Evolutionary conservation across 768 basidiomycete species (phyloP).

Genomic region (Hydnomerulius pinastri): DNA sequence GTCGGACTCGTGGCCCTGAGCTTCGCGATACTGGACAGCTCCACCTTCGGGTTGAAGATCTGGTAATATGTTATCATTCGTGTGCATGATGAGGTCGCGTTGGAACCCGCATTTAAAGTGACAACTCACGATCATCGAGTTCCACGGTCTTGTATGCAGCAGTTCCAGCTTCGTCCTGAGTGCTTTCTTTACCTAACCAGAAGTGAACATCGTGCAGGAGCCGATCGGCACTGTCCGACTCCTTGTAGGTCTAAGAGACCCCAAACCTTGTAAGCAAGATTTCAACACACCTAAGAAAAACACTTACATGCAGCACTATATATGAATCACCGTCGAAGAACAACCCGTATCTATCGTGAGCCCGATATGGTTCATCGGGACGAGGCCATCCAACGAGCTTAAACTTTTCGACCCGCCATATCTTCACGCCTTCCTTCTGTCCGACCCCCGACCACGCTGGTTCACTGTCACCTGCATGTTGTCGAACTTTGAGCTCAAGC

Average conservation of each 20-base stretch:
- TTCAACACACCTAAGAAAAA: neutral
- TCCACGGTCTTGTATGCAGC: constrained; percentile 71
- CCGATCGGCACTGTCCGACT: constrained; percentile 41
- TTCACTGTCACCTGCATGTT: constrained; percentile 53
- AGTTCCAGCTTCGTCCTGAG: constrained; percentile 60
- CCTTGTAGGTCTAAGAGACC: constrained; percentile 54
- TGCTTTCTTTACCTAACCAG: constrained; percentile 62
- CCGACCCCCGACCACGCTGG: constrained; percentile 54
- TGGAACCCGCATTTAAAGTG: no score
- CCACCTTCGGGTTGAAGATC: constrained; percentile 44
- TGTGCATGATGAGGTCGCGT: constrained; percentile 21
- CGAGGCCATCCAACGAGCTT: constrained; percentile 36
- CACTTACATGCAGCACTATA: constrained; percentile 58
- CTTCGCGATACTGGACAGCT: constrained; percentile 63
- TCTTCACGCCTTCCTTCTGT: constrained; percentile 43
- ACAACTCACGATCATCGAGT: constrained; percentile 68
- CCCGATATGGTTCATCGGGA: constrained; percentile 5
- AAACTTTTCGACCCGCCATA: constrained; percentile 64
- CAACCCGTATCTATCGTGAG: constrained; percentile 43
- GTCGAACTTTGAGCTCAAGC: constrained; percentile 51
- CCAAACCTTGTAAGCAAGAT: neutral
- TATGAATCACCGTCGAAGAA: constrained; percentile 72
- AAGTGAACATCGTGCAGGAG: constrained; percentile 64
- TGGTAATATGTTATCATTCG: neutral
- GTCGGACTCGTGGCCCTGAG: constrained; percentile 56